A percentile compares a stretch with the other conserved stretches of the same genome.
Conservation (phyloP, 441 rosid species). For the Euphorbia schlechtendalii region DNA sequence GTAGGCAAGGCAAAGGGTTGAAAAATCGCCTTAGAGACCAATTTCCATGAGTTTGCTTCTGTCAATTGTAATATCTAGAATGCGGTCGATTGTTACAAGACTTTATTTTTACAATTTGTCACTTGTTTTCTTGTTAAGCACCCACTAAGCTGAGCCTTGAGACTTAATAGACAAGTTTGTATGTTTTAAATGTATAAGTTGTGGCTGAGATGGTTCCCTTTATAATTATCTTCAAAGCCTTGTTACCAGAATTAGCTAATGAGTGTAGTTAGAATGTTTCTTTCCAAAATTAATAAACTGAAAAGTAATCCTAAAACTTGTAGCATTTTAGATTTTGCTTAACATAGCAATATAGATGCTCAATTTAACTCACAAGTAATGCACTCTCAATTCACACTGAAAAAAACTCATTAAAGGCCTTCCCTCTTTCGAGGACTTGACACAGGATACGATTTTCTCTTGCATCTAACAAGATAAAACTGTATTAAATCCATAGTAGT, state of each 20-base stretch:
- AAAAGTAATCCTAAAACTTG: not conserved
- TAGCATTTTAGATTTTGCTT: not conserved
- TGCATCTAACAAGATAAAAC: conserved; percentile 12
- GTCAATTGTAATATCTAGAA: not conserved
- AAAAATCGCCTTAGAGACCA: not conserved
- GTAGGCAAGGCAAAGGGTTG: not conserved
- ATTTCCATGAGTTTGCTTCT: not conserved
- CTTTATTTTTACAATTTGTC: no score
- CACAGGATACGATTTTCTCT: conserved; percentile 13
- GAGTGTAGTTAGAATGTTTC: not conserved
- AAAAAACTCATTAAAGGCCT: conserved; percentile 17
- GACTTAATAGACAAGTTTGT: not conserved
- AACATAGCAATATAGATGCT: not conserved
- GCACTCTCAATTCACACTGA: conserved; percentile 11
- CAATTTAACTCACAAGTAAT: conserved; percentile 7
- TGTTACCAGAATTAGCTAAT: not conserved
- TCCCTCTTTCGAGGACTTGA: conserved; percentile 15
- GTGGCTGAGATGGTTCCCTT: not conserved
- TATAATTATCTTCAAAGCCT: not conserved
- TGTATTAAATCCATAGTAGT: no score
- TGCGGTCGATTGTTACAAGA: not conserved
- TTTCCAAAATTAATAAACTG: not conserved
- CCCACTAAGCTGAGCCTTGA: not conserved
- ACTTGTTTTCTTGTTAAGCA: not conserved
- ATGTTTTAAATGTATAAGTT: not conserved